Evolutionary conservation across 2,329 filamentous ascomycete genomes (phyloP).

Genomic region (Epichloe scottii): DNA sequence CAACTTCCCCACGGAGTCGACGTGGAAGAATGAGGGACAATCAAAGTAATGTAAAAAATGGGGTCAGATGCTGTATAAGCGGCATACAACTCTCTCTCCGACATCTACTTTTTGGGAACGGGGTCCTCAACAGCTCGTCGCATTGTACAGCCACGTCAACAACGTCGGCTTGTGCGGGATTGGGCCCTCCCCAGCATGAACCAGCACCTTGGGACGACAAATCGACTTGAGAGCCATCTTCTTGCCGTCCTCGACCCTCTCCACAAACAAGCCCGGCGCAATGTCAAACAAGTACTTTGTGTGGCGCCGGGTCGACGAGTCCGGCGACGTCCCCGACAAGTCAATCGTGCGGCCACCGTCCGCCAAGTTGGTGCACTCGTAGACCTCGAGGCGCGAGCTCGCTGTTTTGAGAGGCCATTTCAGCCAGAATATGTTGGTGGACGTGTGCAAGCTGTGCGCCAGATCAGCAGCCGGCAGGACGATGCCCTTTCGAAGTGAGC

Average conservation of each 20-base stretch:
- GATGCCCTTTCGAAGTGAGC: constrained; percentile 20
- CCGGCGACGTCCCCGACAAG: constrained; percentile 16
- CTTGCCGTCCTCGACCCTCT: constrained; percentile 21
- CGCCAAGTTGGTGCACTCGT: constrained; percentile 24
- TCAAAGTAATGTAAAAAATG: not conserved
- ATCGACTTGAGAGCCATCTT: constrained; percentile 21
- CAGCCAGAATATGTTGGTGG: constrained; percentile 21
- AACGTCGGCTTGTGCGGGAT: constrained; percentile 20
- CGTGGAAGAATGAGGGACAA: not conserved
- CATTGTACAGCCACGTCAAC: constrained; percentile 18
- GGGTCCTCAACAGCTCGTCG: not conserved
- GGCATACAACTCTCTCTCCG: too few species aligned
- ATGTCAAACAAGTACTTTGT: constrained; percentile 25
- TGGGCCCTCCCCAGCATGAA: constrained; percentile 16
- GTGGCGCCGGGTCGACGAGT: constrained; percentile 16
- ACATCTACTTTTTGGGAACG: not conserved
- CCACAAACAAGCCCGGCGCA: constrained; percentile 25
- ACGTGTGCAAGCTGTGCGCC: constrained; percentile 23
- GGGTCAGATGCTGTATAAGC: too few species aligned
- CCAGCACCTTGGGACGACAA: constrained; percentile 21
- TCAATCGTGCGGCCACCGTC: constrained; percentile 18
- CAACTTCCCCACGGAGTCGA: not conserved
- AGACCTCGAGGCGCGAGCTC: constrained; percentile 22
- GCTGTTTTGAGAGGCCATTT: constrained; percentile 26
- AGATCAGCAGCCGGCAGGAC: constrained; percentile 24